A percentile compares a stretch with the other conserved stretches of the same genome.
Evolutionary conservation across 495 filamentous ascomycete species (phyloP).

Genomic region (Xylaria acuta): DNA sequence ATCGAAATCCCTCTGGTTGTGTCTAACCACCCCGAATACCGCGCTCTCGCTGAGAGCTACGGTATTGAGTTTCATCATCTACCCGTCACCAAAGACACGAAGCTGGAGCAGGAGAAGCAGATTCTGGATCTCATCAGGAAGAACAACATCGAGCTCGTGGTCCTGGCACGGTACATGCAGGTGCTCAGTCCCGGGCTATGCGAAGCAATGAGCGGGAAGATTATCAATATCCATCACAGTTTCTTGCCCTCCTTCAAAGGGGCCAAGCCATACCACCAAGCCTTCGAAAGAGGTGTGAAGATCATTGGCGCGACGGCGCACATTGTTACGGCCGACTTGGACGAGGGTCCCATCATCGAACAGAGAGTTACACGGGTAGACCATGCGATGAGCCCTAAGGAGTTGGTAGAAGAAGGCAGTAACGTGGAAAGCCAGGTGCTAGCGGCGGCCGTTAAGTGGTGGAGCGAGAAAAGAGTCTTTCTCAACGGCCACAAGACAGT

Average conservation of each 20-base stretch:
- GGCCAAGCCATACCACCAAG: constrained; percentile 82
- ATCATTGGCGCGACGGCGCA: constrained; percentile 80
- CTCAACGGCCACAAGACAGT: constrained; percentile 77
- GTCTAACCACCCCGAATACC: constrained; percentile 77
- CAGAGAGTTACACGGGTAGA: constrained; percentile 73
- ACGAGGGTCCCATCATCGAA: constrained; percentile 82
- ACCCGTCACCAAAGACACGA: constrained; percentile 72
- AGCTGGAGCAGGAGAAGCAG: constrained; percentile 67
- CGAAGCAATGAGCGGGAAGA: constrained; percentile 71
- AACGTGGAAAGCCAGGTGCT: constrained; percentile 79
- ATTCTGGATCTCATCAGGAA: constrained; percentile 68
- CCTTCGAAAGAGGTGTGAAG: constrained; percentile 78
- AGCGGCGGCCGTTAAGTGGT: constrained; percentile 75
- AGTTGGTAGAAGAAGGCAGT: constrained; percentile 72
- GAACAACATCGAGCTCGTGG: constrained; percentile 72
- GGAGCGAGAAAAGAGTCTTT: constrained; percentile 72
- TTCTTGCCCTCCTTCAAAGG: constrained; percentile 83
- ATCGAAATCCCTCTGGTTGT: constrained; percentile 73
- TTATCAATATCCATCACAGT: constrained; percentile 84
- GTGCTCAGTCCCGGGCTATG: constrained; percentile 75
- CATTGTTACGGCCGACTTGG: constrained; percentile 76
- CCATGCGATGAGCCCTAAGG: constrained; percentile 72
- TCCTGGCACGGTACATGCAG: constrained; percentile 84
- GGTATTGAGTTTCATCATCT: constrained; percentile 76
- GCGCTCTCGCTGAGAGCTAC: constrained; percentile 68